These are phyloP conservation scores for Zymoseptoria pseudotritici DNA, from an alignment of 2,329 filamentous ascomycete species.

Conservation along the genomic window DNA sequence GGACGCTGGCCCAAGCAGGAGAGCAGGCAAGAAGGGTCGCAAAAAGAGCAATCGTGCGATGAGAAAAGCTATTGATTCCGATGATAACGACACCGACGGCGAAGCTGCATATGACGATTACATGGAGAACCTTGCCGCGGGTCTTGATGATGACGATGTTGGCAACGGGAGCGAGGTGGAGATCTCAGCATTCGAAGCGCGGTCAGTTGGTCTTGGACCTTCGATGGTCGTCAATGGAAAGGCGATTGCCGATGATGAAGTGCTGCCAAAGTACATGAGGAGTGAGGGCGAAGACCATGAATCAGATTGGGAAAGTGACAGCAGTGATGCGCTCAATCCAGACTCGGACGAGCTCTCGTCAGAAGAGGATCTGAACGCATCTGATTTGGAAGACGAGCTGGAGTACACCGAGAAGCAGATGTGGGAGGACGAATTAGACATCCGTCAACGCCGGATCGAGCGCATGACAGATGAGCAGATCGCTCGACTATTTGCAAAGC, in stretches of 20 bases:
- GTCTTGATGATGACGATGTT: slow-evolving; percentile 20
- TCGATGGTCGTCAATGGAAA: slow-evolving; percentile 25
- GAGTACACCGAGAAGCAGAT: slow-evolving; percentile 28
- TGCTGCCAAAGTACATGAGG: slow-evolving; percentile 16
- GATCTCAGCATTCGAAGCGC: slow-evolving; percentile 2
- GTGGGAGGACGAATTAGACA: slow-evolving; percentile 36
- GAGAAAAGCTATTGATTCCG: slow-evolving; percentile 34
- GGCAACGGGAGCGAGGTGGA: slow-evolving; percentile 6
- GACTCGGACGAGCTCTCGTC: slow-evolving; percentile 28
- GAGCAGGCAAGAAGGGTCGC: slow-evolving; percentile 25
- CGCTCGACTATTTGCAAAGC: slow-evolving; percentile 53
- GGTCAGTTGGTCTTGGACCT: slow-evolving; percentile 14
- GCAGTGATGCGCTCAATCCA: slow-evolving; percentile 11
- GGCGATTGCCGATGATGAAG: slow-evolving; percentile 24
- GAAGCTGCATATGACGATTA: slow-evolving; percentile 55
- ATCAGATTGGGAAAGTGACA: slow-evolving; percentile 15
- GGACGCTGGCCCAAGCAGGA: slow-evolving; percentile 13
- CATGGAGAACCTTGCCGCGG: slow-evolving; percentile 54
- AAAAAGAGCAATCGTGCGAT: slow-evolving; percentile 28
- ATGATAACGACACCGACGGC: slow-evolving; percentile 33
- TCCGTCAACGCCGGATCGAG: slow-evolving; percentile 33
- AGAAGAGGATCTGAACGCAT: slow-evolving; percentile 31
- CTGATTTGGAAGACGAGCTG: slow-evolving; percentile 29
- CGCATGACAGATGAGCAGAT: slow-evolving; percentile 53
- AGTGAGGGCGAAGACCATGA: slow-evolving; percentile 8